These are phyloP conservation scores for Trichophyton mentagrophytes DNA, from an alignment of 2,329 filamentous ascomycete genomes.

Conservation along the genomic window DNA sequence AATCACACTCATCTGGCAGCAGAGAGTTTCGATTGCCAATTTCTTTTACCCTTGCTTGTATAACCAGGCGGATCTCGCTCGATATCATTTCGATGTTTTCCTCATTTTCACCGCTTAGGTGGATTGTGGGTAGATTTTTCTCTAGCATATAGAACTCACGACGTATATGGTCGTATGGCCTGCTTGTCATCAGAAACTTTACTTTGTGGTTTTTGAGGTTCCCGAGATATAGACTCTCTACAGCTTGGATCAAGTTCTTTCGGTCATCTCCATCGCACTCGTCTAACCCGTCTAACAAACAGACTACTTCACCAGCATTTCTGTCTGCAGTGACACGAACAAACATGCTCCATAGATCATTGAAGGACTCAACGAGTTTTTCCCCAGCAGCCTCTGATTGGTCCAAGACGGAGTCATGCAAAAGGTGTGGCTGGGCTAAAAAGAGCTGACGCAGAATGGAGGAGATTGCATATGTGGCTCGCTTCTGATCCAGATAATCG, in stretches of 20 bases:
- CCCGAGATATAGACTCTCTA: constrained; percentile 18
- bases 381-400: constrained; percentile 5
- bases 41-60: not conserved
- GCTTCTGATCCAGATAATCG: not conserved
- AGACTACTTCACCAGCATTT: constrained; percentile 19
- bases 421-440: constrained; percentile 12
- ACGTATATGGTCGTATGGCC: constrained; percentile 1
- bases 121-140: not conserved
- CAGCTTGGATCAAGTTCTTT: constrained; percentile 14
- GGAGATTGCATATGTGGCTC: not conserved
- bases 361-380: too few species aligned
- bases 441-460: not conserved
- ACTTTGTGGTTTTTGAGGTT: constrained; percentile 13
- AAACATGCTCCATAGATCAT: constrained; percentile 23
- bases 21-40: not conserved
- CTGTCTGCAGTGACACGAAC: constrained; percentile 10
- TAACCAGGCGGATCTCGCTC: not conserved
- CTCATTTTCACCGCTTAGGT: not conserved
- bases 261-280: constrained; percentile 23
- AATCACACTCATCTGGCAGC: not conserved
- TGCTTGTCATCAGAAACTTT: constrained; percentile 27
- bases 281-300: constrained; percentile 32
- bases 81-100: not conserved
- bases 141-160: not conserved
- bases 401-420: constrained; percentile 15